Evolutionary conservation across 192 early-diverging fungal species (phyloP).

Genomic region (Piromyces sp.): DNA sequence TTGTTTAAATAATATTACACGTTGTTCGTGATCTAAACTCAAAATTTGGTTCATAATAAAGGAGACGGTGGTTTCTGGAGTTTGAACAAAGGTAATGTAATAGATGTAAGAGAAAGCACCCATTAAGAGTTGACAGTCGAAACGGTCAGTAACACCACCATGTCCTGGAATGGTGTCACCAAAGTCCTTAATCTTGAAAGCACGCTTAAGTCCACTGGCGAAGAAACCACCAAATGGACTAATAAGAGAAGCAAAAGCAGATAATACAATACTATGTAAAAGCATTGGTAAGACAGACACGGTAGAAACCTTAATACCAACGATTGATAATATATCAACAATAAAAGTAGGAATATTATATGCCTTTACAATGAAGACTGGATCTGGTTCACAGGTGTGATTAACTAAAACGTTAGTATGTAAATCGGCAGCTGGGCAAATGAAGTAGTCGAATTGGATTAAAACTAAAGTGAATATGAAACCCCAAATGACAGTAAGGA

Average conservation of each 20-base stretch:
- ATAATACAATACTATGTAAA: constrained; percentile 71
- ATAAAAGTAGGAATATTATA: constrained; percentile 20
- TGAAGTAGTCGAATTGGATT: constrained; percentile 40
- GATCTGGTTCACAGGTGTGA: constrained; percentile 32
- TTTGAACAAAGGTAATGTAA: constrained; percentile 55
- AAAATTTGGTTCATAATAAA: background rate
- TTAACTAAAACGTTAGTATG: constrained; percentile 25
- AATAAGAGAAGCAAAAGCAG: constrained; percentile 82
- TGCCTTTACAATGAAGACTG: constrained; percentile 34
- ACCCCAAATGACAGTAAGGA: constrained; percentile 75
- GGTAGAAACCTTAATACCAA: constrained; percentile 4
- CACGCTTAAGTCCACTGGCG: constrained; percentile 87
- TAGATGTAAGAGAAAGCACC: constrained; percentile 83
- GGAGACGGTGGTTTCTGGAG: background rate
- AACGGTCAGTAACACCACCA: constrained; percentile 89
- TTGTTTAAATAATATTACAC: background rate
- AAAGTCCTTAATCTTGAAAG: constrained; percentile 96
- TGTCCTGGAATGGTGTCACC: constrained; percentile 92
- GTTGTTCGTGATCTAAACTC: background rate
- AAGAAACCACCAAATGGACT: constrained; percentile 98
- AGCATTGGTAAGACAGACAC: constrained; percentile 68
- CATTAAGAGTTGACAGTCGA: constrained; percentile 98
- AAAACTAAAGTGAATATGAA: constrained; percentile 37
- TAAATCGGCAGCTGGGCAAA: constrained; percentile 43
- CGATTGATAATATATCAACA: background rate